phyloP scores from a whole-genome alignment of 2,329 filamentous ascomycete species.

The Myriosclerotinia duriaeana region DNA sequence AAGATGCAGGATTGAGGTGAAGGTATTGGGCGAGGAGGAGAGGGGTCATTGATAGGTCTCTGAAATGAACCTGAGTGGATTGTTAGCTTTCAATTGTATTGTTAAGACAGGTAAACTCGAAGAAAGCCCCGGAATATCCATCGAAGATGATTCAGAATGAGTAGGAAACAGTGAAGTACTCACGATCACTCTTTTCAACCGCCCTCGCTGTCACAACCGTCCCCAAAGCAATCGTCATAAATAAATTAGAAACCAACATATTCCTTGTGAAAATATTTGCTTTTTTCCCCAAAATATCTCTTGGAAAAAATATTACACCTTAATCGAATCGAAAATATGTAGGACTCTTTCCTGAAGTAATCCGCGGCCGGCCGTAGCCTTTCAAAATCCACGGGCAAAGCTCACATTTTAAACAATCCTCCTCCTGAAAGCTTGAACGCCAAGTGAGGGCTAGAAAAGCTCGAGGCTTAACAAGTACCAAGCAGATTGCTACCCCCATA shows the following conservation, averaged over 20 bases:
- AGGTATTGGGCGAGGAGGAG: not conserved
- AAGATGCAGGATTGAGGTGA: conserved; percentile 17
- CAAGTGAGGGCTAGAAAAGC: conserved; percentile 2
- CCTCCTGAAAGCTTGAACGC: not conserved
- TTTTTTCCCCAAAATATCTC: not conserved
- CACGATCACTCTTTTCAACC: conserved; percentile 11
- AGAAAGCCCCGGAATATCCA: not conserved
- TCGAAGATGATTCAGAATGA: not conserved
- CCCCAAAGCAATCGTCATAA: not conserved
- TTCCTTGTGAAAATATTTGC: not conserved
- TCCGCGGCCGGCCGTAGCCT: conserved; percentile 20
- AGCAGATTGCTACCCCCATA: conserved; percentile 12
- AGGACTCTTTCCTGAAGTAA: conserved; percentile 12
- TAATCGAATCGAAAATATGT: conserved; percentile 3
- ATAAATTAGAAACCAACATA: conserved; percentile 17
- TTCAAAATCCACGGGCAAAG: not conserved
- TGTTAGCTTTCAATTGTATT: not conserved
- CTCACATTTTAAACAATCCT: conserved; percentile 7
- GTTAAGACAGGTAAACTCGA: too few relatives aligned
- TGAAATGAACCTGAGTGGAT: not conserved
- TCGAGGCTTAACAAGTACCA: conserved; percentile 8
- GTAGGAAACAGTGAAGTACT: not conserved
- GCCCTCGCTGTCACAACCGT: conserved; percentile 16
- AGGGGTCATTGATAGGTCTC: not conserved
- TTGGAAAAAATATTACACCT: conserved; percentile 4